Evolutionary conservation across 495 filamentous ascomycete species (phyloP), one percentile per base, ranked within the genome.

Genomic region (Aspergillus sclerotiicarbonarius): DNA sequence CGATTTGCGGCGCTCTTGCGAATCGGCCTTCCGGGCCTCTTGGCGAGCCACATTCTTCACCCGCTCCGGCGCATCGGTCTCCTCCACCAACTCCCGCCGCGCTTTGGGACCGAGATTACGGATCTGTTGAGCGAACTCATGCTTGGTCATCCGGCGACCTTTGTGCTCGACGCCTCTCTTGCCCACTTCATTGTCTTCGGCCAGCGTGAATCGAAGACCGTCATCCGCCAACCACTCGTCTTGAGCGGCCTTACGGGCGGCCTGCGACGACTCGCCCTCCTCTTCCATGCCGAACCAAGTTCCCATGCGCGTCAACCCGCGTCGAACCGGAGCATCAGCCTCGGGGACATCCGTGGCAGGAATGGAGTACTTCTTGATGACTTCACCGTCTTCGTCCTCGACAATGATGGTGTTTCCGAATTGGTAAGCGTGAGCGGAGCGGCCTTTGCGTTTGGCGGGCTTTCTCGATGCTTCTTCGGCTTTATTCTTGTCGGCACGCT

Each of bases 401-500:
- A 99, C 91, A 66, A 99, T 97, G 62, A 99, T 93, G 70, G 92
- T 96, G 62, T 90, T 94, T 45, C 92, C 95, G 63, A 93, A 97
- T 62, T 96, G 91, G 65, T 96, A 99, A 4, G 95, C 95, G 64
- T 90, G 82, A 10, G 95, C 95, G 6, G 94, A 86, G 20, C 82
- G 76, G 46, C 70, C 70, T 15, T 71, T 72, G 29, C 62, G 55
- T 53, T 70, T 67, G 16, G 51, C 15, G 25, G 63, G 57, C 49
- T 70, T 68, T 19, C 62, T 63, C 6, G 58, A 8, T 45, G 50
- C 65, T 51, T 57, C 53, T 31, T 39, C 43, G 44, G 51, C 60
- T 56, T 61, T 56, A 7, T 55, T 33, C 43, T 69, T 58, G 12
- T 65, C 66, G 6, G 68, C 31, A 21, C 51, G 30, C n/a, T 54